Base-by-base conservation (phyloP, 495 filamentous ascomycete species). In the Tuber melanosporum region DNA sequence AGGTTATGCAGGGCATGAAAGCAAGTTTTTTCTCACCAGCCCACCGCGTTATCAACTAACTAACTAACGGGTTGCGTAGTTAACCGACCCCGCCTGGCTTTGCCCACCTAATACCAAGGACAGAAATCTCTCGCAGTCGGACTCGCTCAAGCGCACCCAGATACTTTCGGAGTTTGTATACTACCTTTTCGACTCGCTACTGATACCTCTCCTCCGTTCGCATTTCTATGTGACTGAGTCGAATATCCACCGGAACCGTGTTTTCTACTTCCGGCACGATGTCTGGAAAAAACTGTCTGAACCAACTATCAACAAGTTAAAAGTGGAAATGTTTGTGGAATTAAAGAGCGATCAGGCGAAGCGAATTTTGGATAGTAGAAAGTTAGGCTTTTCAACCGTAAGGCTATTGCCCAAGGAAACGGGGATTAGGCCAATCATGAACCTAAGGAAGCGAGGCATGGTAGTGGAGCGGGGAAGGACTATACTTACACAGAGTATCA, bases 181-280 rank as follows among this genome's bases (percentile, higher is more conserved):
- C 85, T 99, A 94, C 84, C 77, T 97, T 3, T 94, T 98, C 78
- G 95, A 99, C 80, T 97, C 94, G 0, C 86, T 98, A 43, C 80
- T 99, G 26, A 93, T 98, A 77, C 95, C 95, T 10, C 88, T 98
- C 1, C 88, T 99, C 72, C 90, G 93, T 22, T 88, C 88, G 36
- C 92, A 95, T 81, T 99, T 99, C 79, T 93, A 99, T 80, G 93
- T 98, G 41, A 99, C 95, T 1, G 95, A 99, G 83, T 95, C 93
- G 2, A 93, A 90, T 78, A 85, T 87, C 9, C 91, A 98, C 81
- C 88, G 90, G 41, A 93, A 96, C 81, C 90, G 90, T 10, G 85
- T 98, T 0, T 97, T 97, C 84, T 99, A 93, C 85, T 98, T 98
- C 80, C 91, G 94, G 6, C 96, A 99, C 78, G 95, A 99, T 81